A percentile compares a stretch with the other conserved stretches of the same genome.
Conservation (phyloP, 345 rosid genomes). For the Pelargonium nanum region DNA sequence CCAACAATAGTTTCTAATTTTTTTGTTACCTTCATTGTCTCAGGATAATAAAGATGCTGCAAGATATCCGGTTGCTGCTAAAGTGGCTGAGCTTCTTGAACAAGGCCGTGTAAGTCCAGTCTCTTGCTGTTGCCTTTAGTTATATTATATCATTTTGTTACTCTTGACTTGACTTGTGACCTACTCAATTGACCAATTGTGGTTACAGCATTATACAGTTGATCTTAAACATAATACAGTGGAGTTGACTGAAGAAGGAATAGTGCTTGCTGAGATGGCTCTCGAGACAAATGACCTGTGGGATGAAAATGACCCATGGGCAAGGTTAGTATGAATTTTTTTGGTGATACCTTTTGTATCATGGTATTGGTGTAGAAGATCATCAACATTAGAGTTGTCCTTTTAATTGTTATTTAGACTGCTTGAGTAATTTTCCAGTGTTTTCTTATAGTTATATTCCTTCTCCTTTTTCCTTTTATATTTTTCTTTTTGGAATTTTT, state of each 20-base stretch:
- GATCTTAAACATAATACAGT: conserved; percentile 93
- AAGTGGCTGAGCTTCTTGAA: conserved; percentile 82
- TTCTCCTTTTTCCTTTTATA: background rate
- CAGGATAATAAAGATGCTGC: conserved; percentile 92
- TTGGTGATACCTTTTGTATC: background rate
- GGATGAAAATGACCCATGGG: conserved; percentile 99
- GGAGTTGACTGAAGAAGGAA: conserved; percentile 93
- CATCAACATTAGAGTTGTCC: conserved; percentile 4
- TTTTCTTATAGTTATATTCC: background rate
- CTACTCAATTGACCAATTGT: background rate
- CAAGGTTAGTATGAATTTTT: conserved; percentile 43
- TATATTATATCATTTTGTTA: no score
- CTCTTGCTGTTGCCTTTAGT: conserved; percentile 1
- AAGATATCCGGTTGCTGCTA: conserved; percentile 91
- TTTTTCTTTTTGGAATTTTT: no score
- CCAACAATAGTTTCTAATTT: background rate
- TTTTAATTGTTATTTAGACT: no score
- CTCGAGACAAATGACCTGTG: conserved; percentile 89
- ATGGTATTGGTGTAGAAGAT: conserved; percentile 1
- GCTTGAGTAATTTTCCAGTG: no score
- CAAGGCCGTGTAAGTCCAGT: conserved; percentile 50
- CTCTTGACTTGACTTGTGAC: background rate
- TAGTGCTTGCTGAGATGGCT: conserved; percentile 86
- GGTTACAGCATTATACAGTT: conserved; percentile 66
- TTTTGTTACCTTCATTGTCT: conserved; percentile 13